Evolutionary conservation across 331 rosid genomes (phyloP), one percentile per base, ranked within the genome.

Genomic region (Arachis monticola): DNA sequence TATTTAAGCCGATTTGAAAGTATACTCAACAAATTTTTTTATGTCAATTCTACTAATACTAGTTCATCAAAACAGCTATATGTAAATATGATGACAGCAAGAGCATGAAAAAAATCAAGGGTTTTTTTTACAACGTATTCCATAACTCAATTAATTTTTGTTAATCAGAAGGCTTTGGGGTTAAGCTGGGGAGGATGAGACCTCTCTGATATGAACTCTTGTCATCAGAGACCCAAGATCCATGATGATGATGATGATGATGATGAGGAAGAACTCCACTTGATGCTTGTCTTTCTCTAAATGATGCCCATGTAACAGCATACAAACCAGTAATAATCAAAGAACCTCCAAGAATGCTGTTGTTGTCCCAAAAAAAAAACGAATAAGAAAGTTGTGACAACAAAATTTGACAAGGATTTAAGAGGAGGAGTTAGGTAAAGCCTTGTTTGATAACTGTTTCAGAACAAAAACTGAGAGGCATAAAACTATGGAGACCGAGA

Each of bases 231-330:
- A 72, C 64, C 78, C 89, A 76, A 32, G 84, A 71, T 40, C 73
- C 74, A 62, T 78, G 92, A 38, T 38, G 41, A 38, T 38, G 41
- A 35, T 35, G 40, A 35, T 35, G 40, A 35, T 35, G 40, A 35
- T 35, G 40, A 62, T 78, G 92, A 14, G 91, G 88, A 22, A 81
- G 41, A 76, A 78, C 76, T 60, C 85, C 88, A 46, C 62, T 14
- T 69, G 85, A 86, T 42, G 89, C 81, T 47, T 83, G 91, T 75
- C 88, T 87, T 86, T 95, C 97, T 55, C 86, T 88, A 66, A 74
- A 75, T 12, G 99, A 81, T 17, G 97, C 97, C 99, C 97, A 95
- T 53, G 97, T 92, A 65, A 95, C 97, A 80, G 81, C 82, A 77
- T 92, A 95, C 32, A 95, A 89, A 70, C 97, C 97, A 46, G 88